Base-by-base conservation (phyloP, 805 yeast genomes). In the Pichia phayaonensis region DNA sequence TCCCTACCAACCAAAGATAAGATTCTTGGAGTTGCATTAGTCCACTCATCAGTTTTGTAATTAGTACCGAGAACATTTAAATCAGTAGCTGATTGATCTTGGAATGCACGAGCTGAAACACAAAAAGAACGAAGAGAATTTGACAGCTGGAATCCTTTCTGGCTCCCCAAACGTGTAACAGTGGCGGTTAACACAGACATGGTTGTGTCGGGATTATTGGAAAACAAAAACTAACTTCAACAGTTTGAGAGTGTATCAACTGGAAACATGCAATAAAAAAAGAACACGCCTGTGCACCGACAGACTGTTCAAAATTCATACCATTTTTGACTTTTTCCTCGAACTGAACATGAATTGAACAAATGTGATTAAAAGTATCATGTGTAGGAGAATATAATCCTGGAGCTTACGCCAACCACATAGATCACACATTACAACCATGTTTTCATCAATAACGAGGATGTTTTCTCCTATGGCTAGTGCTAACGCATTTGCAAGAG, bases 1-100 rank as follows among this genome's bases (percentile, higher is more conserved):
- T 85, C 77, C 54, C 96, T 75, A 23, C 81, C 84, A 0, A 90
- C 81, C 29, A 88, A 70, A 5, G 74, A 75, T 12, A 83, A 59
- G 41, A 94, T 89, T 38, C 84, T 74, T 2, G 83, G 82, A 0
- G 97, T 86, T 1, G 87, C 84, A 61, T 94, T 94, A 2, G 97
- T 89, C 86, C 88, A 81, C 39, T 79, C 84, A 63, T 90, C 95
- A 0, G 83, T 74, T 21, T 70, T 64, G 60, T 81, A 84, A 0
- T 66, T 57, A 49, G 74, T 71, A 1, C 82, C 84, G 45, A 74
- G 71, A 2, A 86, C 66, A 46, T 61, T 54, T 49, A 71, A 41
- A 49, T 62, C 8, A 12, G 39, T 27, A 21, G 8, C 7, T 39
- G 38, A 16, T 34, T 34, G 38, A 16, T 16, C 10, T 34, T 34